Percentiles rank a stretch among this genome's conserved stretches.
Evolutionary conservation across 768 basidiomycete genomes (phyloP).

Genomic region (Tricholomella constricta): DNA sequence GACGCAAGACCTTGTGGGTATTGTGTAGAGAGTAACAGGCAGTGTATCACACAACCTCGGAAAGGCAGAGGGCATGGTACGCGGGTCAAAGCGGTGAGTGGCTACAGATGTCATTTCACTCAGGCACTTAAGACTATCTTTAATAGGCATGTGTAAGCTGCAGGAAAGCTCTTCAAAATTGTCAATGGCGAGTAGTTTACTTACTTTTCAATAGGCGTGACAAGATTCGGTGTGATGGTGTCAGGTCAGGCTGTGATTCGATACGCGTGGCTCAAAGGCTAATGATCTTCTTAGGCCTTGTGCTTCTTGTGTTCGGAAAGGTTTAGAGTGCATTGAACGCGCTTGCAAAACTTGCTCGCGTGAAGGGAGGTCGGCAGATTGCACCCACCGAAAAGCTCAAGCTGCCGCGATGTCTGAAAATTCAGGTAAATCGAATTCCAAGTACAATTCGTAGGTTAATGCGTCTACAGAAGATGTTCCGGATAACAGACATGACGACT

Average conservation of each 20-base stretch:
- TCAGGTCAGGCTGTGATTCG: conserved; percentile 38
- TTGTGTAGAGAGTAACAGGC: conserved; percentile 47
- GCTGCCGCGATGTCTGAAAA: conserved; percentile 22
- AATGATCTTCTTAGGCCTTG: conserved; percentile 43
- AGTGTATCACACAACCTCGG: conserved; percentile 51
- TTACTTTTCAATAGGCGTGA: conserved; percentile 44
- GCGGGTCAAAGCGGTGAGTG: conserved; percentile 59
- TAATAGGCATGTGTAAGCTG: conserved; percentile 61
- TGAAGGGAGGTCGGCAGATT: conserved; percentile 47
- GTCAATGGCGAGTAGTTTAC: conserved; percentile 14
- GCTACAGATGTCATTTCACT: neutral
- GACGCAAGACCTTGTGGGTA: conserved; percentile 57
- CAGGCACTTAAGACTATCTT: neutral
- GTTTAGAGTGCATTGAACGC: conserved; percentile 53
- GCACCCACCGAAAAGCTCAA: conserved; percentile 40
- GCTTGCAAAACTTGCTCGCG: conserved; percentile 46
- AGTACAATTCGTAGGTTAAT: neutral
- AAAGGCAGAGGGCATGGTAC: conserved; percentile 61
- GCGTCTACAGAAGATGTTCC: conserved; percentile 2
- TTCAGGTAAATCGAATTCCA: conserved; percentile 18
- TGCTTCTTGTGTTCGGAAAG: conserved; percentile 49
- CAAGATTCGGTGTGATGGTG: conserved; percentile 64
- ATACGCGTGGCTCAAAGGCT: neutral
- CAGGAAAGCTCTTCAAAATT: conserved; percentile 42
- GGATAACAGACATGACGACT: conserved; percentile 2